Percentiles rank a stretch among this genome's conserved stretches.
Evolutionary conservation across 768 basidiomycete genomes (phyloP).

Genomic region (Neoboletus subvelutipes): DNA sequence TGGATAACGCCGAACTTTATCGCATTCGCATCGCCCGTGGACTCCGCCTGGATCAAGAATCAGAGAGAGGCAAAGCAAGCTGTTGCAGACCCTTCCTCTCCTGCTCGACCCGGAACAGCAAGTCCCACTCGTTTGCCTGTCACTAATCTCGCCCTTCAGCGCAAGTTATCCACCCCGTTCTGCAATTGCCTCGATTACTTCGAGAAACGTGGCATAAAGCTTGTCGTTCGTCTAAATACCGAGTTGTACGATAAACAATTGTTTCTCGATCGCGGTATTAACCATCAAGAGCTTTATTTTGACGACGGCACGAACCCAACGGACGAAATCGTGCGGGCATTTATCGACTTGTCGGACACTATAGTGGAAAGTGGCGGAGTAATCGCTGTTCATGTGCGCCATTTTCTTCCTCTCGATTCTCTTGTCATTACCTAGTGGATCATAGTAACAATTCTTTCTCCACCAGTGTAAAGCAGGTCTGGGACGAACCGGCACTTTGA

Average conservation of each 20-base stretch:
- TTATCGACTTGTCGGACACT: constrained; percentile 82
- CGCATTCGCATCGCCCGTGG: constrained; percentile 91
- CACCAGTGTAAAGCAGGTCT: constrained; percentile 92
- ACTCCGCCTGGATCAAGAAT: constrained; percentile 74
- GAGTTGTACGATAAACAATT: constrained; percentile 81
- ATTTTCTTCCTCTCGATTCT: constrained; percentile 7
- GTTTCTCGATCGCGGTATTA: constrained; percentile 83
- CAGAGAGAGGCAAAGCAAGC: constrained; percentile 62
- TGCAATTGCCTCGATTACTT: constrained; percentile 94
- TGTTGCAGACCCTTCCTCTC: constrained; percentile 20
- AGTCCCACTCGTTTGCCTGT: constrained; percentile 25
- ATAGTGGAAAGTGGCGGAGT: constrained; percentile 76
- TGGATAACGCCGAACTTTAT: constrained; percentile 92
- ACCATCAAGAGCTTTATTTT: constrained; percentile 91
- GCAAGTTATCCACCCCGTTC: constrained; percentile 77
- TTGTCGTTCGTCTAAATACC: constrained; percentile 93
- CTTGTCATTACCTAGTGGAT: constrained; percentile 13
- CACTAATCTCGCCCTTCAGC: constrained; percentile 61
- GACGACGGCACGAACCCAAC: constrained; percentile 98
- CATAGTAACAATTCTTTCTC: constrained; percentile 20
- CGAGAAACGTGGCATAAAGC: constrained; percentile 78
- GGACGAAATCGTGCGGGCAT: constrained; percentile 89
- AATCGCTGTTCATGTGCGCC: constrained; percentile 83
- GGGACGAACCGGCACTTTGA: constrained; percentile 93
- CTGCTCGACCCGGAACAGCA: constrained; percentile 29